Base-by-base conservation (phyloP, 371 early-diverging fungal genomes). In the Chytridium lagenaria region DNA sequence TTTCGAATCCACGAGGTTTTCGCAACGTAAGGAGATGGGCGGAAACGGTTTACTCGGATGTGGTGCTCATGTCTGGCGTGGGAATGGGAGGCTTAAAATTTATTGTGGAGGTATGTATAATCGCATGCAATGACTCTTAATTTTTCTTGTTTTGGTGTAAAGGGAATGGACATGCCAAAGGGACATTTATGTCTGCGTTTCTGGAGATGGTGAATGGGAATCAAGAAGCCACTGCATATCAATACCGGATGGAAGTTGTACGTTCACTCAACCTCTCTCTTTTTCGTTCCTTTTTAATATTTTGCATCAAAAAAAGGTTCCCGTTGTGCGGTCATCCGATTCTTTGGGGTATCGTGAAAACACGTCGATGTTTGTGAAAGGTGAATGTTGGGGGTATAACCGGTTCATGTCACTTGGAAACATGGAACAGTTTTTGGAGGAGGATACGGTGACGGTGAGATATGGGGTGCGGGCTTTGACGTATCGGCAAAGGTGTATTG, bases 381-480 rank as follows among this genome's bases (percentile, higher is more conserved):
- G 81, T 52, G 78, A 78, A 38, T 72, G 74, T 36, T 73, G 76
- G 73, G 81, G 81, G 1, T 81, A 77, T 59, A 74, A 74, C 28
- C 74, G 71, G 28, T 81, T 81, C 57, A 15, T 74, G 68, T 55
- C 77, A 67, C 0, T 38, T 81, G 12, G 74, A 78, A 12, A 2
- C 50, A 57, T 40, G n/a, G n/a, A n/a, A 73, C 49, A 22, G 10
- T 22, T 22, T 55, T 26, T 23, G 7, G 57, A 10, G 57, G 57
- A 30, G 7, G 57, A 55, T 55, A 26, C 26, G 5, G 10, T 55
- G 7, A 26, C 26, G 16, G 10, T 55, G 15, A 19, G 57, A 19
- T 55, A 15, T 30, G 7, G 15, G 10, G 57, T 55, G 10, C 22
- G 57, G 7, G 15, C 57, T 10, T 15, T 23, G 57, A 55, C 15